A percentile compares a stretch with the other conserved stretches of the same genome.
Conservation (phyloP, 2,329 filamentous ascomycete species). For the Didymellaceae sp. region DNA sequence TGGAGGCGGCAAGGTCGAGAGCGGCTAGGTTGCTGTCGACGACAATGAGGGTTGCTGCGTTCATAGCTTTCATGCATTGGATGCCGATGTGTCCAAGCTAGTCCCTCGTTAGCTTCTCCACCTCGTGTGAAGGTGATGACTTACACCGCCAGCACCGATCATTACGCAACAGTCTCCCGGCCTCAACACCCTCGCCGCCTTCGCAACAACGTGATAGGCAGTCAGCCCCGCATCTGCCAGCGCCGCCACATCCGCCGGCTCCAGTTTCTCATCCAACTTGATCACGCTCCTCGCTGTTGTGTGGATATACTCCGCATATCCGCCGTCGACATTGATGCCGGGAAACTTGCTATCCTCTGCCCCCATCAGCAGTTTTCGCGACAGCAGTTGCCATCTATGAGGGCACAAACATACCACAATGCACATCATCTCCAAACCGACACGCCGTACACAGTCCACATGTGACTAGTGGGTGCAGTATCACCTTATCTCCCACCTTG, state of each 20-base stretch:
- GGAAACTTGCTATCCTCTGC: slow-evolving; percentile 10
- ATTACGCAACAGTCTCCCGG: slow-evolving; percentile 8
- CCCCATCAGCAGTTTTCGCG: too few species aligned
- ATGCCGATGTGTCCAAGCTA: slow-evolving; percentile 11
- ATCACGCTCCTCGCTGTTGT: slow-evolving; percentile 8
- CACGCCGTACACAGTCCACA: slow-evolving; percentile 7
- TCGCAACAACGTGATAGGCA: slow-evolving; percentile 7
- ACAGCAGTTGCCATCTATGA: too few species aligned
- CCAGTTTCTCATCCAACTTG: slow-evolving; percentile 5
- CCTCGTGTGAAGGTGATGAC: background rate
- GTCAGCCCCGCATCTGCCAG: slow-evolving; percentile 9
- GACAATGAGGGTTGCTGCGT: slow-evolving; percentile 5
- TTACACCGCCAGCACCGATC: slow-evolving; percentile 7
- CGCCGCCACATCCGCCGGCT: slow-evolving; percentile 8
- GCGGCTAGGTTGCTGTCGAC: slow-evolving; percentile 8
- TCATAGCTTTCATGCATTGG: slow-evolving; percentile 12
- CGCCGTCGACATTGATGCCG: slow-evolving; percentile 4
- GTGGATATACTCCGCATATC: slow-evolving; percentile 6
- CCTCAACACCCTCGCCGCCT: slow-evolving; percentile 6
- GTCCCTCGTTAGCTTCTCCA: background rate
- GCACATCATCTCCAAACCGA: slow-evolving; percentile 4
- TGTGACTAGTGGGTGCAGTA: slow-evolving; percentile 5
- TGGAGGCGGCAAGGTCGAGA: slow-evolving; percentile 5
- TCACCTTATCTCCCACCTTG: slow-evolving; percentile 5
- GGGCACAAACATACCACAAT: slow-evolving; percentile 2